Base-by-base conservation (phyloP, 176 grass and related monocot species). In the Carex cristatella region DNA sequence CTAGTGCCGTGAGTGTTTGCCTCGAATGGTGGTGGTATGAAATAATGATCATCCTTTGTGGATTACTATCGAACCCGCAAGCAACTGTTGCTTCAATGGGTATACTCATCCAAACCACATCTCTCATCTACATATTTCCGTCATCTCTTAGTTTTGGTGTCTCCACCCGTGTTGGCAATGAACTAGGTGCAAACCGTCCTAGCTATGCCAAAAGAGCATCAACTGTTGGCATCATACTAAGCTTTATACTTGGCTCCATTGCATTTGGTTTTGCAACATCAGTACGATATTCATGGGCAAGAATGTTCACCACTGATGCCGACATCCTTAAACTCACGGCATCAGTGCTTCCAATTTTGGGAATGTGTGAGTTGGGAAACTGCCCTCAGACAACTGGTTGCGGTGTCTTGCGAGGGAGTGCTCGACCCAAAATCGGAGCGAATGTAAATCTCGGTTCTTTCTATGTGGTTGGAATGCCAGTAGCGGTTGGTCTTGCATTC, bases 401-500 rank as follows among this genome's bases (percentile, higher is more conserved):
- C 8, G 81, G 86, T 11, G 81, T 84, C 4, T 40, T 88, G 13
- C 27, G 80, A 15, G 86, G 86, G 7, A 69, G 14, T 53, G 30
- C 67, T 0, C 2, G 59, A 48, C 70, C 80, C 11, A 27, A 38
- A 37, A 49, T 55, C 18, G 80, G 75, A 0, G 81, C 70, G 0
- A 81, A 65, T 11, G 44, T 84, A 53, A 83, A 83, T 6, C 80
- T 88, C 6, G 31, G 49, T 9, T 44, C 3, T 40, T 69, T 58
- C 61, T 85, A 35, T 72, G 89, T 85, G 46, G 86, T 94, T 23
- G 94, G 94, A 10, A 93, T 88, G 90, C 94, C 94, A 1, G 86
- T 94, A 23, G 92, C 90, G 6, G 84, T 97, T 37, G 90, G 61
- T 44, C 84, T 97, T 0, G 92, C 92, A 18, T 94, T 97, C 89